phyloP scores from a whole-genome alignment of 2,329 filamentous ascomycete species.

The Chrysosporium queenslandicum region DNA sequence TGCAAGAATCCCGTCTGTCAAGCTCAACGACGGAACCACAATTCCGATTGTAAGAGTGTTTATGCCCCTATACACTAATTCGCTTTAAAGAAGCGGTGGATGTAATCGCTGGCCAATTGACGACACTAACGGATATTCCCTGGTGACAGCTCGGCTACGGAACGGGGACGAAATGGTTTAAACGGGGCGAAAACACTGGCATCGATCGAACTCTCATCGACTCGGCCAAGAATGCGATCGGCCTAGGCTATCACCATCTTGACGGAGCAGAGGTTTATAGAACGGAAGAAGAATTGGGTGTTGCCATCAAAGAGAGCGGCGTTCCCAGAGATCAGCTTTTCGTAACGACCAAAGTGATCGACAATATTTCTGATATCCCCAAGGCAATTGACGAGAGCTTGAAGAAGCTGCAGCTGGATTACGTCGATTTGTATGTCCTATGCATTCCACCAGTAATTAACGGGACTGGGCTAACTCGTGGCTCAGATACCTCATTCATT shows the following conservation, averaged over 20 bases:
- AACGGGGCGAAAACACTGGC: slow-evolving; percentile 38
- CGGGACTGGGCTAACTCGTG: not conserved
- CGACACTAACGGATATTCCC: not conserved
- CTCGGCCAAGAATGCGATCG: slow-evolving; percentile 47
- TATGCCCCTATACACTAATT: too few relatives aligned
- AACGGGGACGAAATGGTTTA: slow-evolving; percentile 56
- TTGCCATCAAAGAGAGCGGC: slow-evolving; percentile 40
- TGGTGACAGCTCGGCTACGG: slow-evolving; percentile 47
- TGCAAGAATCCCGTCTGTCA: slow-evolving; percentile 34
- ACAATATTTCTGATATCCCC: slow-evolving; percentile 46
- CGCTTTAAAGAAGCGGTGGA: too few relatives aligned
- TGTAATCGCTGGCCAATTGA: too few relatives aligned
- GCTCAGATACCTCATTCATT: slow-evolving; percentile 50
- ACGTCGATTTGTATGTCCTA: slow-evolving; percentile 52
- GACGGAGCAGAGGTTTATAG: slow-evolving; percentile 52
- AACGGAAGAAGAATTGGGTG: slow-evolving; percentile 41
- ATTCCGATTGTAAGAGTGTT: slow-evolving; percentile 43
- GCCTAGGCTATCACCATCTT: slow-evolving; percentile 51
- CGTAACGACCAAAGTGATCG: slow-evolving; percentile 49
- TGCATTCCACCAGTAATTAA: not conserved
- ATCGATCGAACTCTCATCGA: slow-evolving; percentile 48
- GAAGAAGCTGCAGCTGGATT: slow-evolving; percentile 50
- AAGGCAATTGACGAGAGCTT: slow-evolving; percentile 46
- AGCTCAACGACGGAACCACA: slow-evolving; percentile 47
- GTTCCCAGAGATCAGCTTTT: slow-evolving; percentile 41